Evolutionary conservation across 129 eudicot species (phyloP), one percentile per base, ranked within the genome.

Genomic region (Escallonia herrerae): DNA sequence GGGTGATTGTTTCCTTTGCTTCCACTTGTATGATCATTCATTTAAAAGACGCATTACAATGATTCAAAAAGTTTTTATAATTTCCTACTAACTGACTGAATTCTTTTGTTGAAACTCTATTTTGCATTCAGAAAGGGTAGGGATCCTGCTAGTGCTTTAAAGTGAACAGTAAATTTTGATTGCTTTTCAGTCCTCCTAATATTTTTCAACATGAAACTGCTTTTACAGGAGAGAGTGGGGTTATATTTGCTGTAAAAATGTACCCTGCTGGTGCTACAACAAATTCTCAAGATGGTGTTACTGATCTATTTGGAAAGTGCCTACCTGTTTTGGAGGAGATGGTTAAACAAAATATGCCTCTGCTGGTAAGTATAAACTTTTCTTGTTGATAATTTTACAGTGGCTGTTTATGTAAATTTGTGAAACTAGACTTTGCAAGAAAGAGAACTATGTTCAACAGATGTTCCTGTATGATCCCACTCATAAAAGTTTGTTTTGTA

Each of bases 221-320:
- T 71, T 6, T 72, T 8, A 44, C 77, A 94, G 99, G 90, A 72
- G 90, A 94, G 79, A 94, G 99, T 68, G 97, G 95, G 47, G 78
- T 84, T 65, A 89, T 94, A 10, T 80, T 66, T 80, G 99, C 83
- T 68, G 99, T 94, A 63, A 94, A 94, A 77, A 48, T 94, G 67
- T 94, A 94, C 73, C 99, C 99, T 50, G 99, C 99, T 76, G 99
- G 99, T 70, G 99, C 99, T 52, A 94, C 99, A 52, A 94, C 99
- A 37, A 94, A 94, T 78, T 94, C 99, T 54, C 99, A 94, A 76
- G 97, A 94, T 76, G 99, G 99, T 65, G 99, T 94, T 11, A 94
- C 99, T 8, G 97, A 94, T 83, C 74, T 94, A 33, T 80, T 94
- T 58, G 99, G 99, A 67, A 94, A 86, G 80, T 94, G 99, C 71